A percentile compares a stretch with the other conserved stretches of the same genome.
These are phyloP conservation scores for Ceratobasidium sp. DNA, from an alignment of 1,284 basidiomycete species.

Conservation along the genomic window DNA sequence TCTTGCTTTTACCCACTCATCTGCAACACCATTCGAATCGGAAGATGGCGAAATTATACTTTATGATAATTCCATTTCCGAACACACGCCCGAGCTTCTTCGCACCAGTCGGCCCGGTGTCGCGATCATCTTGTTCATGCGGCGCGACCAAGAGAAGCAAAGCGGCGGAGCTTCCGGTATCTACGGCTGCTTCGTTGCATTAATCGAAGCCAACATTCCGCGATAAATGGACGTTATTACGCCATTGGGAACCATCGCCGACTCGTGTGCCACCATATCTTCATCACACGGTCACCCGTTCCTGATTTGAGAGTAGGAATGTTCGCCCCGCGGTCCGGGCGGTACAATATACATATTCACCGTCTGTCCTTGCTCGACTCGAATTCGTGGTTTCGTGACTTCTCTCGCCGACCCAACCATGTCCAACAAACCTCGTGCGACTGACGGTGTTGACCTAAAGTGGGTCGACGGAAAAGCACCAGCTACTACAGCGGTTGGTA, in stretches of 20 bases:
- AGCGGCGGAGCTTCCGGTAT: slow-evolving; percentile 18
- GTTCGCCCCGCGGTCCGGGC: slow-evolving; percentile 17
- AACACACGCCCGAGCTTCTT: background rate
- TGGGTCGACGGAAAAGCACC: slow-evolving; percentile 52
- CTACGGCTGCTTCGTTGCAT: background rate
- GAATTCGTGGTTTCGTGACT: background rate
- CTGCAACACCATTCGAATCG: background rate
- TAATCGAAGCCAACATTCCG: no score
- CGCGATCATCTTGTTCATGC: background rate
- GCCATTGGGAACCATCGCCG: slow-evolving; percentile 24
- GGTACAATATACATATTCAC: slow-evolving; percentile 4
- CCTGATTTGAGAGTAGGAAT: background rate
- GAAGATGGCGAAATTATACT: background rate
- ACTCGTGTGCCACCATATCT: background rate
- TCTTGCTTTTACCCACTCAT: background rate
- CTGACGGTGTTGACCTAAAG: slow-evolving; percentile 47
- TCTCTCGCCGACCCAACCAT: slow-evolving; percentile 17
- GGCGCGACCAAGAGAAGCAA: no score
- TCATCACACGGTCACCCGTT: background rate
- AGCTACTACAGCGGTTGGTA: slow-evolving; percentile 48
- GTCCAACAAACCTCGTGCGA: slow-evolving; percentile 32
- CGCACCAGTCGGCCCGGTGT: background rate
- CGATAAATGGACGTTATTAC: slow-evolving; percentile 14
- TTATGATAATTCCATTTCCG: background rate
- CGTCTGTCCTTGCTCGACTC: no score